Base-by-base conservation (phyloP, 2,329 filamentous ascomycete species). In the Laburnicola sp. region DNA sequence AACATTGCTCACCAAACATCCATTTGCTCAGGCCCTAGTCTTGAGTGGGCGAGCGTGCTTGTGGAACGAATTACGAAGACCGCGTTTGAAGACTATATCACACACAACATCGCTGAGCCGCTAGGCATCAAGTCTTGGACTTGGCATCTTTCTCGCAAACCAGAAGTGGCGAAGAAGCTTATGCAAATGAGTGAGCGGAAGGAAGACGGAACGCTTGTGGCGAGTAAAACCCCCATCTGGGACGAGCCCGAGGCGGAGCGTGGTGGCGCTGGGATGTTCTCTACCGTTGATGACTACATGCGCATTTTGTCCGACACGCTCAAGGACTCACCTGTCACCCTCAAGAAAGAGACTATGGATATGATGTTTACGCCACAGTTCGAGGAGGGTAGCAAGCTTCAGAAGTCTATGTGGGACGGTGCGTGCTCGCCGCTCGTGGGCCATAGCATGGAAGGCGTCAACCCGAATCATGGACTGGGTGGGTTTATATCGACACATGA, bases 31-130 rank as follows among this genome's bases (percentile, higher is more conserved):
- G 40, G 80, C 11, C 62, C 69, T 3, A 70, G 71, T 1, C 50
- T 76, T 25, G 79, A 82, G 65, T 81, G 79, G 78, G 76, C 76
- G 2, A 77, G 76, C 6, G 55, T 75, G 5, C 66, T 75, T 1
- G 64, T 82, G 6, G 74, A 78, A 51, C 60, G 61, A 4, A 45
- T 77, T 3, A 75, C 73, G 0, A 72, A 73, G 8, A 56, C 65
- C 6, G 54, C 53, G 2, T 67, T 80, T 10, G 74, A 75, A 50
- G 72, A 75, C 23, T 76, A 75, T 59, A 68, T 78, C 45, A 65
- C 74, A 37, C 58, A 74, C 31, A 60, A 76, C 53, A 76, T 80
- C 48, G 68, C 75, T 51, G 60, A 73, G 51, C 76, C 75, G 0
- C 68, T 79, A 8, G 70, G 67, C 2, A 65, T 79, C 48, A 53